Conservation (phyloP, 805 yeast genomes). For the Starmerella scarabaei region DNA sequence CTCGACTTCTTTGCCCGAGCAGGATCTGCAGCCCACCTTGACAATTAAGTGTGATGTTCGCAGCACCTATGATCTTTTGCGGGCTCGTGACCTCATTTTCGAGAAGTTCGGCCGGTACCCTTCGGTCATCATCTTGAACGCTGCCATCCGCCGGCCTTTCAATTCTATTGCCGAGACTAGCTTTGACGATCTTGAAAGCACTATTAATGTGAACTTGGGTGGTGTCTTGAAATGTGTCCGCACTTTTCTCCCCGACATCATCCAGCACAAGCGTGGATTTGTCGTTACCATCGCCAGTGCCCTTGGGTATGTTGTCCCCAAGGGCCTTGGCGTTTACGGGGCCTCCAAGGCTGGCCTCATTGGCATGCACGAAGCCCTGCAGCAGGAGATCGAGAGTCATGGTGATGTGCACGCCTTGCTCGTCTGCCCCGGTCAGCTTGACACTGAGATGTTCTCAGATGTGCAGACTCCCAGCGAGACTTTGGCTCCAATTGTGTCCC, state of each 20-base stretch:
- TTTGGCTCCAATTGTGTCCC: constrained; percentile 74
- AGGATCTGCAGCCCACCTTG: constrained; percentile 5
- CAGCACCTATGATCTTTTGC: constrained; percentile 33
- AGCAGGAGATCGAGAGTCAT: constrained; percentile 41
- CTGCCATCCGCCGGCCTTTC: constrained; percentile 41
- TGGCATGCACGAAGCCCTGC: constrained; percentile 70
- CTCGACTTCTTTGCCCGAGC: no score
- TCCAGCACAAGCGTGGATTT: constrained; percentile 49
- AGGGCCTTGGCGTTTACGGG: constrained; percentile 66
- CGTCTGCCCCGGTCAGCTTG: constrained; percentile 78
- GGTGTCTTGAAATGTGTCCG: constrained; percentile 61
- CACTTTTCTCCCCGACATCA: constrained; percentile 62
- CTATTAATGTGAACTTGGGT: constrained; percentile 53
- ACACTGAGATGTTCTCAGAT: constrained; percentile 58
- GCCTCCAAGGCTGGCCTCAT: constrained; percentile 82
- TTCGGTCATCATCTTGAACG: constrained; percentile 69
- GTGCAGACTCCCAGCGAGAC: constrained; percentile 60
- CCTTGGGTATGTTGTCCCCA: constrained; percentile 75
- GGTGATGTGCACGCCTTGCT: constrained; percentile 57
- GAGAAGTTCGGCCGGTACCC: constrained; percentile 41
- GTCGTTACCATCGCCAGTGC: constrained; percentile 74
- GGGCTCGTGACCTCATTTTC: constrained; percentile 32
- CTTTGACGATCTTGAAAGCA: constrained; percentile 46
- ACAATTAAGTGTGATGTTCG: constrained; percentile 55
- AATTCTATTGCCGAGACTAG: constrained; percentile 32